A percentile compares a stretch with the other conserved stretches of the same genome.
Evolutionary conservation across 177 flowering plant species (phyloP).

Genomic region (Tripterygium wilfordii): DNA sequence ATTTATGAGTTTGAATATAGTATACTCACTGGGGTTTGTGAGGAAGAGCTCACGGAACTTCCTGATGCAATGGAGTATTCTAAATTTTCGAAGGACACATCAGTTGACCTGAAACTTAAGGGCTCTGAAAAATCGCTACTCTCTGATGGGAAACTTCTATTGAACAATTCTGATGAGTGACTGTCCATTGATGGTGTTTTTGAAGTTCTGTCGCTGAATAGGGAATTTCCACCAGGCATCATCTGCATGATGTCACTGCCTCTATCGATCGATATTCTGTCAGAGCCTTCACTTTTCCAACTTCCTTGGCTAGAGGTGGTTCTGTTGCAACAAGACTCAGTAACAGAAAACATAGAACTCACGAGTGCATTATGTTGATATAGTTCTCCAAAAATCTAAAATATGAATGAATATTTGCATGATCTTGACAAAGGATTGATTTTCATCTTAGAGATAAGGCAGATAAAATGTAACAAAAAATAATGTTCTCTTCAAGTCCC

Average conservation of each 20-base stretch:
- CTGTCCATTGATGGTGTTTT: neutral
- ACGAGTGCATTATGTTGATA: no score
- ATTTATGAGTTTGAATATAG: neutral
- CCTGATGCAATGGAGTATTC: conserved; percentile 16
- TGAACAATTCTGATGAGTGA: conserved; percentile 2
- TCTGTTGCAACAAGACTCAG: conserved; percentile 3
- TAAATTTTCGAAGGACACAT: conserved; percentile 11
- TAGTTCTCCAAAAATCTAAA: no score
- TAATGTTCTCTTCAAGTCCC: no score
- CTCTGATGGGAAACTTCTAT: conserved; percentile 9
- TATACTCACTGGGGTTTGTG: conserved; percentile 29
- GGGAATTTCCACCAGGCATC: neutral
- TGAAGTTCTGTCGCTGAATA: conserved; percentile 3
- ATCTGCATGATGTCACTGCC: conserved; percentile 7
- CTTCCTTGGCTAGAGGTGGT: conserved; percentile 5
- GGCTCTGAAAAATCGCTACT: conserved; percentile 16
- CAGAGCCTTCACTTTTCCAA: conserved; percentile 16
- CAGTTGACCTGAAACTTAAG: conserved; percentile 16
- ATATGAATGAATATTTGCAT: no score
- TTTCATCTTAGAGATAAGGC: no score
- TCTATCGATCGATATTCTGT: conserved; percentile 2
- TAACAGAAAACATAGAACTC: neutral
- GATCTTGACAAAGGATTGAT: no score
- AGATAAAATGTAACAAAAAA: no score
- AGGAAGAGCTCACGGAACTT: conserved; percentile 8